Evolutionary conservation across 805 yeast species (phyloP).

Genomic region (Candida suzukii): DNA sequence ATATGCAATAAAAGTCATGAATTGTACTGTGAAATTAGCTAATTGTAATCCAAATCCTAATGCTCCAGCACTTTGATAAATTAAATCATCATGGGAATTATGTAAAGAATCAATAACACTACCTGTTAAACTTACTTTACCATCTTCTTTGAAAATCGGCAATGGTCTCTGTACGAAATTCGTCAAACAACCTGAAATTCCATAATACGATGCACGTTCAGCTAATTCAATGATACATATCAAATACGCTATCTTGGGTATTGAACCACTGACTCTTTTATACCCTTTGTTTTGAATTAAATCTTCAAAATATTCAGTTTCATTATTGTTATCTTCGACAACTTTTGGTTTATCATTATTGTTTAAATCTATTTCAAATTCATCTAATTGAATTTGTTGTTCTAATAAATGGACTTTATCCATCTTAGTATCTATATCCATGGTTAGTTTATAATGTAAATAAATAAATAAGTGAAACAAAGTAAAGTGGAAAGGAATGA

Average conservation of each 20-base stretch:
- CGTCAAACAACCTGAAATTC: conserved; percentile 38
- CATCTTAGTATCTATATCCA: neutral
- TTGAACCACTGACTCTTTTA: conserved; percentile 12
- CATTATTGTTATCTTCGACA: neutral
- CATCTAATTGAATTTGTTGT: neutral
- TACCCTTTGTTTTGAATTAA: neutral
- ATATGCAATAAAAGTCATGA: conserved; percentile 40
- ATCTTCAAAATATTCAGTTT: neutral
- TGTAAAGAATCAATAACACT: conserved; percentile 13
- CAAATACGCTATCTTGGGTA: conserved; percentile 18
- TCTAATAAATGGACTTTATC: neutral
- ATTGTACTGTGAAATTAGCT: conserved; percentile 37
- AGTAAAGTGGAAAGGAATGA: no score
- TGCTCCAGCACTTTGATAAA: conserved; percentile 38
- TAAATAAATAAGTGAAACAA: no score
- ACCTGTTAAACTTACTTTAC: conserved; percentile 30
- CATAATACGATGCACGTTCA: conserved; percentile 49
- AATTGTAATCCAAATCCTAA: conserved; percentile 37
- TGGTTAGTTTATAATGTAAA: no score
- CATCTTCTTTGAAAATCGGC: conserved; percentile 36
- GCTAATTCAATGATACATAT: conserved; percentile 38
- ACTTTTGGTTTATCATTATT: neutral
- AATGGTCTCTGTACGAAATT: conserved; percentile 45
- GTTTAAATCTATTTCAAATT: neutral
- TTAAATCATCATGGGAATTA: neutral